These are phyloP conservation scores for Mixia osmundae DNA, from an alignment of 1,284 basidiomycete genomes.

Conservation along the genomic window DNA sequence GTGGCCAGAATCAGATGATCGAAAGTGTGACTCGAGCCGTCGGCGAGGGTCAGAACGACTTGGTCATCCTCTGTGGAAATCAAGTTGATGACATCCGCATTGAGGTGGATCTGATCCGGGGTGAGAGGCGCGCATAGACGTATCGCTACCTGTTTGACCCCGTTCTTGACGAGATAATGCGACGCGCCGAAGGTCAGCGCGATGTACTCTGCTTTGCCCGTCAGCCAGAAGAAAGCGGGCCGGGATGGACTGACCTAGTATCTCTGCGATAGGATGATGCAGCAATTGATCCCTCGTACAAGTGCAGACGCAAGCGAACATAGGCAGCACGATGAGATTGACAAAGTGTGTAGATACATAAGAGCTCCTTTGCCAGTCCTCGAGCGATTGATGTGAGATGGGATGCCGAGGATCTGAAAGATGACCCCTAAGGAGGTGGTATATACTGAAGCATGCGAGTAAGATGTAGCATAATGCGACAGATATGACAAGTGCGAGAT, in stretches of 20 bases:
- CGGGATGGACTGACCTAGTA: too few species aligned
- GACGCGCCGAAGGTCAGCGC: slow-evolving; percentile 16
- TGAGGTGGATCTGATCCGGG: slow-evolving; percentile 5
- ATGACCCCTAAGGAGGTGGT: too few species aligned
- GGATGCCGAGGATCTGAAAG: too few species aligned
- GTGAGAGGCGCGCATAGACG: slow-evolving; percentile 9
- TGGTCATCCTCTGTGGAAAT: not conserved
- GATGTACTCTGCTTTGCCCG: too few species aligned
- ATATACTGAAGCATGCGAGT: too few species aligned
- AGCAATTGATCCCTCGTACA: slow-evolving; percentile 5
- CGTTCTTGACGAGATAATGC: slow-evolving; percentile 18
- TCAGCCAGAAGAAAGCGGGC: too few species aligned
- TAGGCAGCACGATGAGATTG: slow-evolving; percentile 5
- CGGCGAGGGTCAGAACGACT: slow-evolving; percentile 2
- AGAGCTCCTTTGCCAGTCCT: slow-evolving; percentile 1
- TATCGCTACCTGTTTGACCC: slow-evolving; percentile 17
- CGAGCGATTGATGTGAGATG: too few species aligned
- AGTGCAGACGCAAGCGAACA: slow-evolving; percentile 8
- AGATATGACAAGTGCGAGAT: too few species aligned
- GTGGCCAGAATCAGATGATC: slow-evolving; percentile 19
- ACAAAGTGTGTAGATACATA: slow-evolving; percentile 2
- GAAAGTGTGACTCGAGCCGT: slow-evolving; percentile 12
- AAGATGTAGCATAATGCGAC: too few species aligned
- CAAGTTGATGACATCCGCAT: slow-evolving; percentile 4
- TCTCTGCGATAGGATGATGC: slow-evolving; percentile 15